phyloP scores from a whole-genome alignment of 1,139 yeast genomes.

The Pichia sp. region DNA sequence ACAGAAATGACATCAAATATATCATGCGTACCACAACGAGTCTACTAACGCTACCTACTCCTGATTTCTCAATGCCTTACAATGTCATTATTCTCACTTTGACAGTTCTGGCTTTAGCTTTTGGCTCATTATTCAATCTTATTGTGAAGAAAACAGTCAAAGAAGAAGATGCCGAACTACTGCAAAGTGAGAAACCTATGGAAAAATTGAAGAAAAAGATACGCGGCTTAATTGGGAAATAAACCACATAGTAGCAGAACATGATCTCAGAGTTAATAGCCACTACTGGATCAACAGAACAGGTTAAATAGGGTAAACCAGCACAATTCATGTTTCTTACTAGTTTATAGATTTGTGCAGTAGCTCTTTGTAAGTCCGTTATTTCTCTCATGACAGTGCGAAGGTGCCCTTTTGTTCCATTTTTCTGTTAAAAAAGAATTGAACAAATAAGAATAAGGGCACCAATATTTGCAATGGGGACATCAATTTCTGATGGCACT shows the following conservation, averaged over 20 bases:
- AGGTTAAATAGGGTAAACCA: not conserved
- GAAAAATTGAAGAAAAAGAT: constrained; percentile 15
- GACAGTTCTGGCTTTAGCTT: constrained; percentile 86
- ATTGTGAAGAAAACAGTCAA: constrained; percentile 72
- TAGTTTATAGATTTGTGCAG: too few relatives aligned
- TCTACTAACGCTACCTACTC: constrained; percentile 84
- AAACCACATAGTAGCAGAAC: not conserved
- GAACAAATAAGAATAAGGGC: too few relatives aligned
- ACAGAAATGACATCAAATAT: constrained; percentile 40
- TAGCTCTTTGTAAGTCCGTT: too few relatives aligned
- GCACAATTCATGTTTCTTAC: too few relatives aligned
- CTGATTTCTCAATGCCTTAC: constrained; percentile 98
- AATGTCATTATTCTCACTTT: constrained; percentile 93
- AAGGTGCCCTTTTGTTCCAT: too few relatives aligned
- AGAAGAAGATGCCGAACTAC: constrained; percentile 63
- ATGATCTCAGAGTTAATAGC: not conserved
- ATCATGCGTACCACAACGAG: constrained; percentile 79
- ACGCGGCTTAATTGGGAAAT: constrained; percentile 1
- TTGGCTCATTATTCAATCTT: constrained; percentile 81
- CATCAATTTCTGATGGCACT: too few relatives aligned
- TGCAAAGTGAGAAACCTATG: constrained; percentile 16
- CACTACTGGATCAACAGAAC: not conserved
- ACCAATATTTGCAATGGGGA: too few relatives aligned
- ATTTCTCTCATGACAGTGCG: too few relatives aligned
- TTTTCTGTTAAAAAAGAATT: too few relatives aligned